These are phyloP conservation scores for Plasmopara halstedii DNA, from an alignment of 352 stramenopile genomes.

Conservation along the genomic window DNA sequence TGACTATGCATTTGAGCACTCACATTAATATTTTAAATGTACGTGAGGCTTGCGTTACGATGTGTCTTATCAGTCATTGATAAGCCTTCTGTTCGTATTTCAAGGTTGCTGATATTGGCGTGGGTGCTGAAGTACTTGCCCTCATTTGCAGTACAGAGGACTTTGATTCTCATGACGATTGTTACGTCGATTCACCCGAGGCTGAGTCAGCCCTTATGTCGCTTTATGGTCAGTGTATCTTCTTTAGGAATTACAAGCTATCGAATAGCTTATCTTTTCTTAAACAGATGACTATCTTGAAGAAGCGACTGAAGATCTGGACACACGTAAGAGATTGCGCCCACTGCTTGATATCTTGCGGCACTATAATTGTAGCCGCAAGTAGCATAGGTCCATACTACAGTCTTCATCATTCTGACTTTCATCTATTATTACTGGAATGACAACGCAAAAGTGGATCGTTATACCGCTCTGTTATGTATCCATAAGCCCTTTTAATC, in stretches of 20 bases:
- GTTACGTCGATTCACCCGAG: slow-evolving; percentile 49
- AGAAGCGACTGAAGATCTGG: slow-evolving; percentile 45
- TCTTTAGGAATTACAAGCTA: too few species aligned
- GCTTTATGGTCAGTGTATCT: slow-evolving; percentile 35
- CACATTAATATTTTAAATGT: slow-evolving; percentile 46
- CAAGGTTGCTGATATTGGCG: slow-evolving; percentile 38
- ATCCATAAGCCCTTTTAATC: too few species aligned
- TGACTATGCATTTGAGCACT: slow-evolving; percentile 68
- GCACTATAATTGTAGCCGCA: slow-evolving; percentile 22
- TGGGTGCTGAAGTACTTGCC: slow-evolving; percentile 60
- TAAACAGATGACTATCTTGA: slow-evolving; percentile 62
- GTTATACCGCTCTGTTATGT: too few species aligned
- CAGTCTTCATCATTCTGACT: too few species aligned
- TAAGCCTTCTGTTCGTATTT: background rate
- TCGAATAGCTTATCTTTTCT: too few species aligned
- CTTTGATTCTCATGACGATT: slow-evolving; percentile 23
- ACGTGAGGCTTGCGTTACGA: slow-evolving; percentile 5
- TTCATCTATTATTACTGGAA: too few species aligned
- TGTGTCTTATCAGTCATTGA: background rate
- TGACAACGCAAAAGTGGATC: too few species aligned
- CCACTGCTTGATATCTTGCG: slow-evolving; percentile 60
- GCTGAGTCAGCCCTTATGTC: slow-evolving; percentile 42
- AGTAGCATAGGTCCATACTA: too few species aligned
- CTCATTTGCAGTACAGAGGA: slow-evolving; percentile 31
- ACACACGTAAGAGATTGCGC: slow-evolving; percentile 63